Conservation (phyloP, 805 yeast species). For the Barnettozyma wickerhamii region DNA sequence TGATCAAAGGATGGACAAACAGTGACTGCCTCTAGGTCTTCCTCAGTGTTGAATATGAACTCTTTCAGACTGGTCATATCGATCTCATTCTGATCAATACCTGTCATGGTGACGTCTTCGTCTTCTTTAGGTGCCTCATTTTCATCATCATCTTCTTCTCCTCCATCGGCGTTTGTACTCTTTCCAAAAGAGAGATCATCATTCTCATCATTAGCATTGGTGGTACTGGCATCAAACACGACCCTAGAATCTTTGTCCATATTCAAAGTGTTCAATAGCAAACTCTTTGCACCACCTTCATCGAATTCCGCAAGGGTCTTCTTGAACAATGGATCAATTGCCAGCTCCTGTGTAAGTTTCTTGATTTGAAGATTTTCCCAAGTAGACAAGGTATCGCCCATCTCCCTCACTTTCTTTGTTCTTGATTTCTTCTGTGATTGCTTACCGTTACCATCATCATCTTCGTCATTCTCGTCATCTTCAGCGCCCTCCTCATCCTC, state of each 20-base stretch:
- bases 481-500: slow-evolving; percentile 20
- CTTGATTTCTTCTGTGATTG: slow-evolving; percentile 26
- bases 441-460: slow-evolving; percentile 3
- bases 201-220: slow-evolving; percentile 15
- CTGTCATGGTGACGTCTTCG: slow-evolving; percentile 20
- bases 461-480: slow-evolving; percentile 3
- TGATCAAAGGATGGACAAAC: slow-evolving; percentile 73
- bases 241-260: slow-evolving; percentile 51
- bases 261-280: slow-evolving; percentile 57
- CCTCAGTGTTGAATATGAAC: slow-evolving; percentile 28
- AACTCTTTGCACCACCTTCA: slow-evolving; percentile 77
- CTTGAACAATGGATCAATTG: slow-evolving; percentile 71
- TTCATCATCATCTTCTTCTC: slow-evolving; percentile 7
- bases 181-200: background rate
- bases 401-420: slow-evolving; percentile 22
- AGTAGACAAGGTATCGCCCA: slow-evolving; percentile 44
- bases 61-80: slow-evolving; percentile 23
- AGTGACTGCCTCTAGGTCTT: slow-evolving; percentile 28
- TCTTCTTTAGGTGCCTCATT: slow-evolving; percentile 29
- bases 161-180: slow-evolving; percentile 4
- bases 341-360: slow-evolving; percentile 57
- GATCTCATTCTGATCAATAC: slow-evolving; percentile 24
- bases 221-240: slow-evolving; percentile 57
- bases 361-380: slow-evolving; percentile 49
- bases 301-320: slow-evolving; percentile 75